Base-by-base conservation (phyloP, 371 early-diverging fungal genomes). In the Thermomucor indicae-seudaticae region DNA sequence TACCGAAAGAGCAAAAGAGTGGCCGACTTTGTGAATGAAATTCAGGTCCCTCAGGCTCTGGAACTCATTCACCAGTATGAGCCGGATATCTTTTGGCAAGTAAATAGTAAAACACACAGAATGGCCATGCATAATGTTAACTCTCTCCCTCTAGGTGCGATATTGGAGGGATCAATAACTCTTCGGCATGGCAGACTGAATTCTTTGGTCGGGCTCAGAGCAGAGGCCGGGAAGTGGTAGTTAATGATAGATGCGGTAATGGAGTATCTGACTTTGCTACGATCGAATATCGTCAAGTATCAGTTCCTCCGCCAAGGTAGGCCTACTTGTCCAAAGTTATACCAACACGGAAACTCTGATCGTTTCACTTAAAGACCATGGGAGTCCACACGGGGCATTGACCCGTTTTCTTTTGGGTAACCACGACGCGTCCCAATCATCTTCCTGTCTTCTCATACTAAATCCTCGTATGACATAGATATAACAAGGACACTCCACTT, bases 341-440 rank as follows among this genome's bases (percentile, higher is more conserved):
- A n/a, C 19, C 4, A n/a, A 28, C 23, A 32, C 8, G 10, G 5
- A 12, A 35, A 17, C 6, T 30, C 34, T 28, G 24, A 37, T 24
- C 12, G 12, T 32, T 32, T 32, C 28, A 23, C 6, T 20, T 22
- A 22, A 38, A 58, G 68, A 16, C 57, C 58, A n/a, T 70, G 71
- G 71, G 71, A 70, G 53, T 55, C 71, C 0, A 70, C 67, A 5
- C 56, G 71, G 8, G 71, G 71, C 17, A 62, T 70, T 6, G 71
- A 70, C 37, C 71, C 71, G 0, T 57, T 56, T 49, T 70, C 71
- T 8, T 70, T 70, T 39, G 67, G 61, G 59, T 58, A 49, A 20
- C 0, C n/a, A 14, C 0, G 14, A 32, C 14, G 32, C 32, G 32
- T 14, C 32, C 7, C 37, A 37, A 37, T 16, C 19, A 37, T n/a